Evolutionary conservation across 2,329 filamentous ascomycete species (phyloP).

Genomic region (Coniochaeta prunicola): DNA sequence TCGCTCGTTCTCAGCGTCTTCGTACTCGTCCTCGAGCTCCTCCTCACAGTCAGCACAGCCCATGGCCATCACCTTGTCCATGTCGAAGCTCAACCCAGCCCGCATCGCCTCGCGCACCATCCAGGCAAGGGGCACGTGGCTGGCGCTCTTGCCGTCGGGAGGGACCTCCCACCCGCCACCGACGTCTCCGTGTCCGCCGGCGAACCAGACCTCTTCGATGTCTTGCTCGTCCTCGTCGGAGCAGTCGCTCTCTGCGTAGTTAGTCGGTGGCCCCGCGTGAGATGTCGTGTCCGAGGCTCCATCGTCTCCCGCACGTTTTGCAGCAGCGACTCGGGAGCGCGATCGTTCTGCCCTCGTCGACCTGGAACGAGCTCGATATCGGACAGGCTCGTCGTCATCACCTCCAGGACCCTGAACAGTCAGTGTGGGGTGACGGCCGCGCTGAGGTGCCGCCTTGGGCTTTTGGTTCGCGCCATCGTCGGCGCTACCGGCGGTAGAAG

Average conservation of each 20-base stretch:
- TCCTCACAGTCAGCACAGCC: constrained; percentile 47
- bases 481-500: constrained; percentile 5
- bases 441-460: not conserved
- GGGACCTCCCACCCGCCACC: constrained; percentile 67
- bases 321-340: constrained; percentile 14
- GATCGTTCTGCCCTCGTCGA: constrained; percentile 23
- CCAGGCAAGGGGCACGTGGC: constrained; percentile 58
- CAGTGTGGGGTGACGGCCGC: not conserved
- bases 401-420: not conserved
- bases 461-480: constrained; percentile 4
- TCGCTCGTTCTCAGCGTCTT: not conserved
- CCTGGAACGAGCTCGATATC: constrained; percentile 27
- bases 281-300: not conserved
- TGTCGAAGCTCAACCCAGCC: constrained; percentile 65
- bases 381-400: constrained; percentile 26
- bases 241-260: constrained; percentile 21
- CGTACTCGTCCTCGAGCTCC: constrained; percentile 13
- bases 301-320: not conserved
- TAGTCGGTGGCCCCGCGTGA: constrained; percentile 2
- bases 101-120: constrained; percentile 53
- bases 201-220: constrained; percentile 75
- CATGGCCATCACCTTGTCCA: constrained; percentile 58
- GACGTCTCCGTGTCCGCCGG: constrained; percentile 71
- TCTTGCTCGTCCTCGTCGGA: constrained; percentile 53
- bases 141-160: constrained; percentile 50